Percentiles rank a stretch among this genome's conserved stretches.
Conservation (phyloP, 1,284 basidiomycete species). For the Ganoderma sp. region DNA sequence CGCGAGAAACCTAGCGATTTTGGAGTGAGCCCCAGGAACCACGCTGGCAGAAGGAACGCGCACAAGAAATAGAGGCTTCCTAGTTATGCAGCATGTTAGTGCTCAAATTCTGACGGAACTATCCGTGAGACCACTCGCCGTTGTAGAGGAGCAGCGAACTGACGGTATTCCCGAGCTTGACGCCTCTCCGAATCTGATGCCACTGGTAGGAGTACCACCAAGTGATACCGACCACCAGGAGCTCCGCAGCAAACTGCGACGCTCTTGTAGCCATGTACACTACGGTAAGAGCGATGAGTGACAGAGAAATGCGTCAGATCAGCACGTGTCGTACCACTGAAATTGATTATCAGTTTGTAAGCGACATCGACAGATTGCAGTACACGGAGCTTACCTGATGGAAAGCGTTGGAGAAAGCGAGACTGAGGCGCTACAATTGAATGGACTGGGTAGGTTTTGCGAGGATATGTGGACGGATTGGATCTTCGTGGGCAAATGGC, state of each 20-base stretch:
- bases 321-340: not conserved
- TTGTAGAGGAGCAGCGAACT: conserved; percentile 1
- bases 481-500: not conserved
- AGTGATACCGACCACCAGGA: not conserved
- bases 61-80: conserved; percentile 1
- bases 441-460: not conserved
- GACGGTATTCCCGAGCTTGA: not conserved
- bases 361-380: not conserved
- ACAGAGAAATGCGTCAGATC: not conserved
- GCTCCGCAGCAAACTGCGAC: not conserved
- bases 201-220: not conserved
- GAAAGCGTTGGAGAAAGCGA: not conserved
- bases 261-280: not conserved
- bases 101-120: not conserved
- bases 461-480: not conserved
- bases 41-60: not conserved
- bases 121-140: not conserved
- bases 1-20: not conserved
- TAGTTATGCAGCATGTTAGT: not conserved
- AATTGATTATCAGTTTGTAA: not conserved
- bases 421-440: not conserved
- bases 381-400: not conserved
- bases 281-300: not conserved
- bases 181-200: not conserved
- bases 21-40: not conserved